Base-by-base conservation (phyloP, 2,329 filamentous ascomycete genomes). In the Teratosphaeria zuluensis region DNA sequence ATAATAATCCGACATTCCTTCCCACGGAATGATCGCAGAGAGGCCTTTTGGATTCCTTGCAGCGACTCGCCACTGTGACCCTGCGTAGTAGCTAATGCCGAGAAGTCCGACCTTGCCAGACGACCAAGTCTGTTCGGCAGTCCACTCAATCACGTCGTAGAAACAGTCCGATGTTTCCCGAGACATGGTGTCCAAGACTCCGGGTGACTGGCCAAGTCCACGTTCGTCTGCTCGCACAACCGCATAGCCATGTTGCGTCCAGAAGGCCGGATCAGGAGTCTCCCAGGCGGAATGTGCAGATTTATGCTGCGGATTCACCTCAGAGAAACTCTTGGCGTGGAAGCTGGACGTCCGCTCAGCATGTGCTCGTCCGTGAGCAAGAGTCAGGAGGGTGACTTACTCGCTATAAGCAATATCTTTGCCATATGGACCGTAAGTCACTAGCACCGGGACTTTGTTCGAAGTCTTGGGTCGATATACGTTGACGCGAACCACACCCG, bases 391-490 rank as follows among this genome's bases (percentile, higher is more conserved):
- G 38, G 76, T 61, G 57, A 56, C 71, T 63, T 64, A 78, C 75
- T 78, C 74, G 59, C 77, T 74, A 68, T 89, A 89, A 21, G 78
- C 81, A 38, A 88, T 86, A 64, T 89, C 86, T 64, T 90, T 89
- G 53, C 87, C 86, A 62, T 89, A 89, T 0, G 87, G 87, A 0
- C 86, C 86, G 63, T 89, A 89, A 0, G 86, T 89, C 1, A 87
- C 81, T 8, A 89, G 69, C 0, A 87, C 85, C 0, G 87, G 86
- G 24, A 77, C 77, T 61, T 70, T 74, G 51, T 66, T 64, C 2
- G 64, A 60, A 4, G 65, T 67, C 59, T 71, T 71, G 16, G 70
- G 70, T 11, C 70, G 64, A 58, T 70, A 72, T 16, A 72, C 67
- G 61, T 71, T 72, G 35, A 69, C 68, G 12, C 70, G 66, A 11